These are phyloP conservation scores for Starmerella stigmatis DNA, from an alignment of 805 yeast species.

Conservation along the genomic window DNA sequence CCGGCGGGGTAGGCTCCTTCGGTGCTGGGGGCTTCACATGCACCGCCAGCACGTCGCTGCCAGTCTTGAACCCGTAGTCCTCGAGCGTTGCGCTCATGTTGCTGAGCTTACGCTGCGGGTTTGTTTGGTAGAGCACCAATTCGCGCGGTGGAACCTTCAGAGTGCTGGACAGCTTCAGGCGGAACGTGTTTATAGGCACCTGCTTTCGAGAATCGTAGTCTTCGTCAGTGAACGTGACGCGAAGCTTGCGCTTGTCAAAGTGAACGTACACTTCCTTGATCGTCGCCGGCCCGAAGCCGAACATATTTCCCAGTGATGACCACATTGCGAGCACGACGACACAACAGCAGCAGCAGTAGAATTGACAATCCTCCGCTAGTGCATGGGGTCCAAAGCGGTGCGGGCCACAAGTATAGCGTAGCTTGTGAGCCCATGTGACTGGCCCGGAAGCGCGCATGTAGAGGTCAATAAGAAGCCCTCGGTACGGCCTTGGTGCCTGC, in stretches of 20 bases:
- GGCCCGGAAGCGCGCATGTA: too few relatives aligned
- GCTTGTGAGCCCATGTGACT: too few relatives aligned
- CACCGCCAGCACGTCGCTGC: slow-evolving; percentile 25
- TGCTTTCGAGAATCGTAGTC: slow-evolving; percentile 41
- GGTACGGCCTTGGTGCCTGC: too few relatives aligned
- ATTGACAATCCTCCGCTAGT: too few relatives aligned
- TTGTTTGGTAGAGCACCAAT: slow-evolving; percentile 17
- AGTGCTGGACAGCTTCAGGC: slow-evolving; percentile 45
- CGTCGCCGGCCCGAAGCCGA: slow-evolving; percentile 4
- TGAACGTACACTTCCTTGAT: slow-evolving; percentile 21
- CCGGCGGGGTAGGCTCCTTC: slow-evolving; percentile 13
- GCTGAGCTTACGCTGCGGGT: slow-evolving; percentile 20
- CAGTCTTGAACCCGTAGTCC: slow-evolving; percentile 20
- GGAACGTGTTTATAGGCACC: slow-evolving; percentile 52
- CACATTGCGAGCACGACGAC: slow-evolving; percentile 1
- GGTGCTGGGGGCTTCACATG: slow-evolving; percentile 3
- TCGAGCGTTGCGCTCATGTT: slow-evolving; percentile 18
- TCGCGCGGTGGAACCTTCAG: slow-evolving; percentile 37
- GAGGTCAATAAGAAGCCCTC: too few relatives aligned
- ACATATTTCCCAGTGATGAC: slow-evolving; percentile 21
- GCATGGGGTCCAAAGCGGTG: too few relatives aligned
- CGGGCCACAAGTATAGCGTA: neutral
- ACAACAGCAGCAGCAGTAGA: too few relatives aligned
- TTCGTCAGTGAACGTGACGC: slow-evolving; percentile 22
- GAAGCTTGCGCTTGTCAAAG: slow-evolving; percentile 20